Conservation (phyloP, 192 early-diverging fungal genomes). For the Rhizophagus sp. region DNA sequence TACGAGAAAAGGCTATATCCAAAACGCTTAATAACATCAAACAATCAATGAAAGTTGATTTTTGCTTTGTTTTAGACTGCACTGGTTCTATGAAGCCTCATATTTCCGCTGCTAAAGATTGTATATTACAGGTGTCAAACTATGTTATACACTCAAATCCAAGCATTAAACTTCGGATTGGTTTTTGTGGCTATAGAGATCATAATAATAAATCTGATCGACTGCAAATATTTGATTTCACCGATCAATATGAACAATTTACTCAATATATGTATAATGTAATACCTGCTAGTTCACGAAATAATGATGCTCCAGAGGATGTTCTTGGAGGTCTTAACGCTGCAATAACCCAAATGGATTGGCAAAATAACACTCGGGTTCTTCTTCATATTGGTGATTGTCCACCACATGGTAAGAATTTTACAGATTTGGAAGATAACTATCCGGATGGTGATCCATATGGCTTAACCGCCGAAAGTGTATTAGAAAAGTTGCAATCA, state of each 20-base stretch:
- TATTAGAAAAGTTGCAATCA: background rate
- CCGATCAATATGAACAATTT: too few species aligned
- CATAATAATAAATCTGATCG: too few species aligned
- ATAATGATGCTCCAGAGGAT: background rate
- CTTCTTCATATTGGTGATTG: slow-evolving; percentile 25
- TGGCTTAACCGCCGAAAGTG: slow-evolving; percentile 27
- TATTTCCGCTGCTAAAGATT: too few species aligned
- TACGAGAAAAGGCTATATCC: too few species aligned
- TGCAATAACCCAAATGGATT: slow-evolving; percentile 5
- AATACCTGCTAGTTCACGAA: too few species aligned
- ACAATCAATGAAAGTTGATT: background rate
- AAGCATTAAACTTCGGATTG: too few species aligned
- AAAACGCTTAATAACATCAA: background rate
- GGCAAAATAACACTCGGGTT: slow-evolving; percentile 14
- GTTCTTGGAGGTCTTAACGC: slow-evolving; percentile 30
- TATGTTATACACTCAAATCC: too few species aligned
- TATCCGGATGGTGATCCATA: slow-evolving; percentile 31
- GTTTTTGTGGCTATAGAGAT: too few species aligned
- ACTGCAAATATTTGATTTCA: too few species aligned
- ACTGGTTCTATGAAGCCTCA: slow-evolving; percentile 8
- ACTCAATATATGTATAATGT: too few species aligned
- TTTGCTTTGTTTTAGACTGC: slow-evolving; percentile 11
- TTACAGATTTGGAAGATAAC: background rate
- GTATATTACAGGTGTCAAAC: too few species aligned
- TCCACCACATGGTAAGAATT: slow-evolving; percentile 30